Percentiles rank a stretch among this genome's conserved stretches.
phyloP scores from a whole-genome alignment of 2,329 filamentous ascomycete genomes.

The Achaetomium macrosporum region DNA sequence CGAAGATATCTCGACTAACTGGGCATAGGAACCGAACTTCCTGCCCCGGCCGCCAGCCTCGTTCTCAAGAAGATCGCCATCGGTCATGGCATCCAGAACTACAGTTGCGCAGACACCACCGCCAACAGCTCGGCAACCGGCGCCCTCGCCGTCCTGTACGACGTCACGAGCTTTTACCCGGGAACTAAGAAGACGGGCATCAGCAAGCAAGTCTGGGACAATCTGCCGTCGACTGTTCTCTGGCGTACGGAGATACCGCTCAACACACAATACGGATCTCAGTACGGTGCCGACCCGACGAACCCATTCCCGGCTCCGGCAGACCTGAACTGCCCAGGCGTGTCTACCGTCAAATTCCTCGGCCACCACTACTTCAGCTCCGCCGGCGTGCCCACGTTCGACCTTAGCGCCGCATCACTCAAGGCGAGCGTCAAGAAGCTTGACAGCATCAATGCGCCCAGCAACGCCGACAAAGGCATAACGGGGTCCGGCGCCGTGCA shows the following conservation, averaged over 20 bases:
- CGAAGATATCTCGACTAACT: neutral
- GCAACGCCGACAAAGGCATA: conserved; percentile 39
- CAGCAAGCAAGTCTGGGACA: conserved; percentile 32
- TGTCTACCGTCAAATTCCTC: conserved; percentile 38
- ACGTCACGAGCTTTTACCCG: conserved; percentile 48
- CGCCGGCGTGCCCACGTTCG: conserved; percentile 52
- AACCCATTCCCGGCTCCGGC: conserved; percentile 40
- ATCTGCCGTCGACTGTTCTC: conserved; percentile 38
- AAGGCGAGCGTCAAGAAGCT: conserved; percentile 45
- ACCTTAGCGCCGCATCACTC: conserved; percentile 39
- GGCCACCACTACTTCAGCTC: conserved; percentile 64
- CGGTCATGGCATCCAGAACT: conserved; percentile 64
- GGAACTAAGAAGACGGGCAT: conserved; percentile 36
- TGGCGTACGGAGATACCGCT: conserved; percentile 41
- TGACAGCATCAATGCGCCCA: conserved; percentile 47
- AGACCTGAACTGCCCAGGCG: conserved; percentile 33
- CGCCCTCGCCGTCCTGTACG: conserved; percentile 56
- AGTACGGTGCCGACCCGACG: conserved; percentile 38
- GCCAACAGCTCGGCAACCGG: conserved; percentile 37
- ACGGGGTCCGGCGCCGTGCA: conserved; percentile 47
- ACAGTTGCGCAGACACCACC: conserved; percentile 46
- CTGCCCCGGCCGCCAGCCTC: conserved; percentile 34
- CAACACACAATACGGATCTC: conserved; percentile 33
- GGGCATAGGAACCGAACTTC: conserved; percentile 37
- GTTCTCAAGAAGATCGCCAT: conserved; percentile 51